Conservation (phyloP, 2,329 filamentous ascomycete species). For the Fusarium robinianum region DNA sequence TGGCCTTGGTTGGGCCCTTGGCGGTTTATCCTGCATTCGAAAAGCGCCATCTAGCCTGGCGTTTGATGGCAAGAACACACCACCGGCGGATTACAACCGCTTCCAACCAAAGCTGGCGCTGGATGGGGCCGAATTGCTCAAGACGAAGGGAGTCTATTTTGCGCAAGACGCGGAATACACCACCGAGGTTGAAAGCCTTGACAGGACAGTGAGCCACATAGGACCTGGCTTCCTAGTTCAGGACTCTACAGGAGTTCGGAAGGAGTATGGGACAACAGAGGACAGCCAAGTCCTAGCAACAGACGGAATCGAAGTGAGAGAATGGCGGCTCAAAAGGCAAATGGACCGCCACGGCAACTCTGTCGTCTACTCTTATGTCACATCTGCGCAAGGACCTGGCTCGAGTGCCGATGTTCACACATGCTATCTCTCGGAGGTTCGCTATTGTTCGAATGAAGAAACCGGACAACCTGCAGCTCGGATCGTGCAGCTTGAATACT, state of each 20-base stretch:
- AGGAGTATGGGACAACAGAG: constrained; percentile 1
- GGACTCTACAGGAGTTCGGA: not conserved
- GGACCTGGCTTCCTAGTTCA: not conserved
- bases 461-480: not conserved
- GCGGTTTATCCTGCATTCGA: constrained; percentile 1
- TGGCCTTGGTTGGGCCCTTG: not conserved
- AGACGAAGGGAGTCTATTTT: not conserved
- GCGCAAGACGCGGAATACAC: not conserved
- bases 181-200: not conserved
- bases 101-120: not conserved
- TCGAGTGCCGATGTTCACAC: not conserved
- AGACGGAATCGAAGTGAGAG: not conserved
- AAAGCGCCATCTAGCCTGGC: not conserved
- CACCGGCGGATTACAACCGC: constrained; percentile 1
- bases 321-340: constrained; percentile 7
- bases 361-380: constrained; percentile 1
- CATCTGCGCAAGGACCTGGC: not conserved
- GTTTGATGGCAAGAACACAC: not conserved
- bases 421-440: not conserved
- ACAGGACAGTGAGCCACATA: not conserved
- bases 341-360: constrained; percentile 5
- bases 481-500: not conserved
- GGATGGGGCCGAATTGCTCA: constrained; percentile 3
- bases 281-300: not conserved
- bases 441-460: not conserved